These are phyloP conservation scores for Claviceps spartinae DNA, from an alignment of 2,329 filamentous ascomycete species.

Conservation along the genomic window DNA sequence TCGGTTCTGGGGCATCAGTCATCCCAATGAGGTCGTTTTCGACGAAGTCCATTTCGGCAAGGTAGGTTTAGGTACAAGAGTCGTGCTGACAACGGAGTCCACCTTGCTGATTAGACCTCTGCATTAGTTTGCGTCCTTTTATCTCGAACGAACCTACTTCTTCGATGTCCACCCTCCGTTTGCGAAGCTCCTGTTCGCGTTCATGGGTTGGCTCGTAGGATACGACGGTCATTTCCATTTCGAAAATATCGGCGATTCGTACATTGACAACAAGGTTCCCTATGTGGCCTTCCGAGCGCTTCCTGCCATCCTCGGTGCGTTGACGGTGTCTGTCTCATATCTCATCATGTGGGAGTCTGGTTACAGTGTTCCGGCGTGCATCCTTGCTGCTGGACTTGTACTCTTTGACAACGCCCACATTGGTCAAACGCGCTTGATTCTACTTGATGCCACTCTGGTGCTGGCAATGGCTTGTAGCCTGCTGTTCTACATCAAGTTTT, in stretches of 20 bases:
- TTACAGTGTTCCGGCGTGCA: conserved; percentile 85
- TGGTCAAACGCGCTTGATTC: conserved; percentile 86
- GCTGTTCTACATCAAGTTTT: conserved; percentile 91
- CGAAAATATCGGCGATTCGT: conserved; percentile 98
- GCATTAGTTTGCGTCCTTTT: conserved; percentile 57
- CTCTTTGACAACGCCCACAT: conserved; percentile 97
- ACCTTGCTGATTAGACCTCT: neutral
- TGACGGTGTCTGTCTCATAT: conserved; percentile 90
- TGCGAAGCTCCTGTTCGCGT: conserved; percentile 91
- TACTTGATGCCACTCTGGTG: conserved; percentile 86
- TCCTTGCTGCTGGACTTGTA: conserved; percentile 73
- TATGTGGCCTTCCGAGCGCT: conserved; percentile 93
- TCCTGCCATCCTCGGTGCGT: conserved; percentile 78
- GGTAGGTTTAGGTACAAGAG: conserved; percentile 38
- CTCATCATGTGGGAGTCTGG: conserved; percentile 99
- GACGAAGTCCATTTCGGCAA: conserved; percentile 99
- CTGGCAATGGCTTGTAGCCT: conserved; percentile 94
- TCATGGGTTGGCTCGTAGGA: conserved; percentile 94
- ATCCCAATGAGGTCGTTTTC: conserved; percentile 94
- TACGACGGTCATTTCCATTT: conserved; percentile 97
- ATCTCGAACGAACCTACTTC: conserved; percentile 95
- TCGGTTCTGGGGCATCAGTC: conserved; percentile 89
- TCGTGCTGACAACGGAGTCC: neutral
- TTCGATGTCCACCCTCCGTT: conserved; percentile 99
- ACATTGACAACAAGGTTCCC: conserved; percentile 91